Conservation (phyloP, 2,329 filamentous ascomycete genomes). For the Fonsecaea pugnacius region DNA sequence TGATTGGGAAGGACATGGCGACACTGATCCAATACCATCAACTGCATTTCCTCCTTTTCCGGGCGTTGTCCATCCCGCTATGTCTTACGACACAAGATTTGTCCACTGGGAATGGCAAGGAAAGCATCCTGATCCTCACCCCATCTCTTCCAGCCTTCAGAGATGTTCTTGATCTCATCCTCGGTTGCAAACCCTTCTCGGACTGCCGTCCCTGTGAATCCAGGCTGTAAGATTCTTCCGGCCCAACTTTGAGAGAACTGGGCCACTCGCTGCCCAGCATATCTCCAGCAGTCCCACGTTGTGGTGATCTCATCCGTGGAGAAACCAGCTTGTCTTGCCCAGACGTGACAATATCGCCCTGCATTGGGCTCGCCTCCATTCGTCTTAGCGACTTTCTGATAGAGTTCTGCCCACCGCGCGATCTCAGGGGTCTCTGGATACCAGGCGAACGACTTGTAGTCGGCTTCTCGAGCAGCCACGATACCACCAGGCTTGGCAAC, state of each 20-base stretch:
- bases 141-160: conserved; percentile 36
- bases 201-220: conserved; percentile 34
- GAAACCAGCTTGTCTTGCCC: conserved; percentile 39
- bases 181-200: conserved; percentile 32
- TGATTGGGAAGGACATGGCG: too few relatives aligned
- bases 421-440: conserved; percentile 40
- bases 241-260: conserved; percentile 35
- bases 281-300: conserved; percentile 34
- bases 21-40: background rate
- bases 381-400: conserved; percentile 38
- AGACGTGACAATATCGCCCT: conserved; percentile 37
- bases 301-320: conserved; percentile 31
- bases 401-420: conserved; percentile 38
- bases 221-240: conserved; percentile 34
- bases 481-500: conserved; percentile 60
- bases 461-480: conserved; percentile 52
- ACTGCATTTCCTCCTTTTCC: background rate
- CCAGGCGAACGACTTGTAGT: conserved; percentile 40
- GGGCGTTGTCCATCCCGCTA: conserved; percentile 6
- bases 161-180: conserved; percentile 35
- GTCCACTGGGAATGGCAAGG: conserved; percentile 26
- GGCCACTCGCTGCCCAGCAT: conserved; percentile 27
- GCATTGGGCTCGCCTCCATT: conserved; percentile 43
- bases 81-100: conserved; percentile 32
- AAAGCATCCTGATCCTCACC: conserved; percentile 33